Evolutionary conservation across 371 early-diverging fungal genomes (phyloP).

Genomic region (Mucor velutinosus): DNA sequence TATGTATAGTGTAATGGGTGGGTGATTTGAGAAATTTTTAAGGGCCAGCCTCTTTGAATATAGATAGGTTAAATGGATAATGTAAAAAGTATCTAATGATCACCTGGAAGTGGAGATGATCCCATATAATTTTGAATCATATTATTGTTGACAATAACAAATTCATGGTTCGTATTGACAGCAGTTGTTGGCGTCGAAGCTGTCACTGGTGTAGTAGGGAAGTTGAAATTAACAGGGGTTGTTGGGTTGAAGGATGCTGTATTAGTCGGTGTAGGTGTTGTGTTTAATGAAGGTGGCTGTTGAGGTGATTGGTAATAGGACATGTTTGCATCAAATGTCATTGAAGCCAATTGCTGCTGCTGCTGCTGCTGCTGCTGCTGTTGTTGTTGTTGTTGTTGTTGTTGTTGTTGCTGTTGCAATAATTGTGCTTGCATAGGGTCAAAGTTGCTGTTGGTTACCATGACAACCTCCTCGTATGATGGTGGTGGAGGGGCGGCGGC

Average conservation of each 20-base stretch:
- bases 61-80: not conserved
- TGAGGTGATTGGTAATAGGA: not conserved
- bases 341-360: not conserved
- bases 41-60: not conserved
- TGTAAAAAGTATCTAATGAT: not conserved
- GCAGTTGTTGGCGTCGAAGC: not conserved
- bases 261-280: constrained; percentile 1
- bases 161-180: not conserved
- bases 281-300: not conserved
- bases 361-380: not conserved
- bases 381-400: not conserved
- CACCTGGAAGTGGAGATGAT: not conserved
- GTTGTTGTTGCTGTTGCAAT: not conserved
- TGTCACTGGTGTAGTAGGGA: not conserved
- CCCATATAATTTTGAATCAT: constrained; percentile 3
- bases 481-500: not conserved
- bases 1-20: not conserved
- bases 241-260: not conserved
- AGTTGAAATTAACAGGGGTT: not conserved
- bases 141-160: not conserved
- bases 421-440: not conserved
- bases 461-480: constrained; percentile 10
- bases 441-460: not conserved
- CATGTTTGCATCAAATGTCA: not conserved
- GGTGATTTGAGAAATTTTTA: not conserved